These are phyloP conservation scores for Actinomucor elegans DNA, from an alignment of 371 early-diverging fungal species.

Conservation along the genomic window DNA sequence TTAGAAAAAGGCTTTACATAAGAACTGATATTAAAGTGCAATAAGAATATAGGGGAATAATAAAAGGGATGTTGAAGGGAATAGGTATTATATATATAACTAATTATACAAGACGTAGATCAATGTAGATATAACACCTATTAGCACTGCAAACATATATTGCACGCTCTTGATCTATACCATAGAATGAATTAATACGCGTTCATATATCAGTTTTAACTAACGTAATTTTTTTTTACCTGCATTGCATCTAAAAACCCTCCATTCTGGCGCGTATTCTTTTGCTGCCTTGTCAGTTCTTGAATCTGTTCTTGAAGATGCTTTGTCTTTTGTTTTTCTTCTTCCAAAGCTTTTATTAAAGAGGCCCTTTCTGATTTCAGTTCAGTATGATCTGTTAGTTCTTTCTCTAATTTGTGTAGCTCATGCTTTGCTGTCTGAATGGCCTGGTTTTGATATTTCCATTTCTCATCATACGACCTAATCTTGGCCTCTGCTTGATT, in stretches of 20 bases:
- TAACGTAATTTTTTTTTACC: slow-evolving; percentile 13
- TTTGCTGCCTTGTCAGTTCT: not conserved
- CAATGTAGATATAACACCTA: slow-evolving; percentile 18
- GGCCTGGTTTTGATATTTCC: slow-evolving; percentile 17
- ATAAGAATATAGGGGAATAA: not conserved
- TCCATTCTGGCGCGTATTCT: not conserved
- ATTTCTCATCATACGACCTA: slow-evolving; percentile 12
- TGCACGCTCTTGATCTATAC: slow-evolving; percentile 7
- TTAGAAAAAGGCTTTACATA: too few relatives aligned
- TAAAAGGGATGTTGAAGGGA: not conserved
- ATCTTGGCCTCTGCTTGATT: slow-evolving; percentile 12
- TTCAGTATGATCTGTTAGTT: not conserved
- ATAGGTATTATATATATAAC: not conserved
- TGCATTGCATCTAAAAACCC: slow-evolving; percentile 13
- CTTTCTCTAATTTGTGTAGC: slow-evolving; percentile 11
- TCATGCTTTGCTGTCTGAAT: slow-evolving; percentile 24
- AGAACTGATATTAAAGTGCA: not conserved
- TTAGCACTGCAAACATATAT: slow-evolving; percentile 3
- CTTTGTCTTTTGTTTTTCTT: slow-evolving; percentile 7
- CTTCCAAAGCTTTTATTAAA: not conserved
- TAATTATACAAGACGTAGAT: slow-evolving; percentile 19
- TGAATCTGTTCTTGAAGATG: slow-evolving; percentile 5
- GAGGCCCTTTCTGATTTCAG: not conserved
- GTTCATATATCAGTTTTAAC: too few relatives aligned
- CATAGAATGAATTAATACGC: not conserved